phyloP scores from a whole-genome alignment of 1,139 yeast species.

The Protomyces inundatus region DNA sequence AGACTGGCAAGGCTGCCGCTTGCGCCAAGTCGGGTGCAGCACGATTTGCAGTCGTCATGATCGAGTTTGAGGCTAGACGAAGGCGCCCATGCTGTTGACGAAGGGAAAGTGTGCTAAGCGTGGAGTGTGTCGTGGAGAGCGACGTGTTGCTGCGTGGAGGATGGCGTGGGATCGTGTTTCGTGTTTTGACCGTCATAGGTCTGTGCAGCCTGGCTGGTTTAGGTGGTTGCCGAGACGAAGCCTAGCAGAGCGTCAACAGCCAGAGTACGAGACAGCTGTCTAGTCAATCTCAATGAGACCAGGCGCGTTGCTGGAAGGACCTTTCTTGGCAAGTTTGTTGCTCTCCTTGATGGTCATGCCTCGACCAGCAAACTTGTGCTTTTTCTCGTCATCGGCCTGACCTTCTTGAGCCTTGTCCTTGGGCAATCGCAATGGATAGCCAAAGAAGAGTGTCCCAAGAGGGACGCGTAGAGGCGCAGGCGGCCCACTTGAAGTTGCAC shows the following conservation, averaged over 20 bases:
- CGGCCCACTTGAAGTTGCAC: constrained; percentile 25
- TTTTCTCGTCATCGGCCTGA: neutral
- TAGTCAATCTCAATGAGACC: constrained; percentile 19
- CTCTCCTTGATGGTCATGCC: constrained; percentile 18
- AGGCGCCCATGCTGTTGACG: neutral
- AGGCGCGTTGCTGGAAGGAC: neutral
- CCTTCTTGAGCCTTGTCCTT: constrained; percentile 5
- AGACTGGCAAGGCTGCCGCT: neutral
- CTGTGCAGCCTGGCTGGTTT: too few relatives aligned
- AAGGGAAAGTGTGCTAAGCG: too few relatives aligned
- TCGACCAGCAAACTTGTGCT: constrained; percentile 21
- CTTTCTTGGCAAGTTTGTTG: neutral
- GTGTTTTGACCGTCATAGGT: too few relatives aligned
- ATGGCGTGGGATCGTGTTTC: too few relatives aligned
- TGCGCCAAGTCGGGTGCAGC: too few relatives aligned
- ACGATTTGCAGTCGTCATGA: too few relatives aligned
- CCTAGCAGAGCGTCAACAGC: too few relatives aligned
- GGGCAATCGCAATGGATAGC: constrained; percentile 38
- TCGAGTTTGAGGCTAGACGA: neutral
- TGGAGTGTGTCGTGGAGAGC: too few relatives aligned
- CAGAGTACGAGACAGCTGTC: neutral
- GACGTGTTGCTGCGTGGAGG: too few relatives aligned
- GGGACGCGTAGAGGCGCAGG: constrained; percentile 62
- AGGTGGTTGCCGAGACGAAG: too few relatives aligned
- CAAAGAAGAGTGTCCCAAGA: constrained; percentile 83